phyloP scores from a whole-genome alignment of 306 rosid species.

The Inga leiocalycina region DNA sequence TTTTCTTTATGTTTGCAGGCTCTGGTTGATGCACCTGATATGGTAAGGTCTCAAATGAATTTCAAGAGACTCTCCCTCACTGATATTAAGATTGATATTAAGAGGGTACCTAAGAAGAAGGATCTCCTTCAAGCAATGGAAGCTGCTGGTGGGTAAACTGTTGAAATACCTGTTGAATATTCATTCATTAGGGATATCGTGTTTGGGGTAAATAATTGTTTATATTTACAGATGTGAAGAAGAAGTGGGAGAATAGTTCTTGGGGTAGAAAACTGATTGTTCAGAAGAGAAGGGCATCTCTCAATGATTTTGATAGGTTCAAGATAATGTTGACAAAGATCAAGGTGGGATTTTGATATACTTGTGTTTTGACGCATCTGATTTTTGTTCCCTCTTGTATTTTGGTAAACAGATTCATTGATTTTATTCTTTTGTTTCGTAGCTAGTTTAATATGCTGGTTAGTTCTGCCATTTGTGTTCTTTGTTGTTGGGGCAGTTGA shows the following conservation, averaged over 20 bases:
- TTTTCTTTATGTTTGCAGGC: slow-evolving; percentile 50
- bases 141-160: slow-evolving; percentile 60
- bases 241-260: slow-evolving; percentile 97
- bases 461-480: neutral
- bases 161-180: neutral
- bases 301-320: slow-evolving; percentile 89
- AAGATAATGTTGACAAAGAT: slow-evolving; percentile 94
- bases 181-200: neutral
- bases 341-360: slow-evolving; percentile 54
- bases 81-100: slow-evolving; percentile 85
- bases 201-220: neutral
- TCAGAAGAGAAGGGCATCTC: slow-evolving; percentile 75
- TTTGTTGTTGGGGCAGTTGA: neutral
- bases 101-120: slow-evolving; percentile 92
- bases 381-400: neutral
- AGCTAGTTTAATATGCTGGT: neutral
- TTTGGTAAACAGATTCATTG: neutral
- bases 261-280: slow-evolving; percentile 96
- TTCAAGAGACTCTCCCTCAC: slow-evolving; percentile 95
- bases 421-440: neutral
- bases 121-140: slow-evolving; percentile 90
- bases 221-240: slow-evolving; percentile 68
- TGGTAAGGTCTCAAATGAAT: slow-evolving; percentile 77
- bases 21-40: slow-evolving; percentile 90
- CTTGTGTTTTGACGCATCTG: no score